A percentile compares a stretch with the other conserved stretches of the same genome.
Evolutionary conservation across 306 rosid species (phyloP).

Genomic region (Begonia masoniana): DNA sequence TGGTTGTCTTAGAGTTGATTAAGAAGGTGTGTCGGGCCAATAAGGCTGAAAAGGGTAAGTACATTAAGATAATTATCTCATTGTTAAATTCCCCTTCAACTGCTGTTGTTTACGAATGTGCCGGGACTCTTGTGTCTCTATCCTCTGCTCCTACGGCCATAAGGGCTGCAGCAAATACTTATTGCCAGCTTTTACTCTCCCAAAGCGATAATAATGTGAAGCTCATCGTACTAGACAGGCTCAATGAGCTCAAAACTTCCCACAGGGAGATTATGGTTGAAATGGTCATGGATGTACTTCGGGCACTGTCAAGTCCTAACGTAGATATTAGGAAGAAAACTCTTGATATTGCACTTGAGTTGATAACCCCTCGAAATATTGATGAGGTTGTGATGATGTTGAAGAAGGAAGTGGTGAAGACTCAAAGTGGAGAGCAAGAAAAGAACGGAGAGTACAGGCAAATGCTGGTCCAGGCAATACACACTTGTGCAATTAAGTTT

Average conservation of each 20-base stretch:
- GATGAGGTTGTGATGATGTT: slow-evolving; percentile 92
- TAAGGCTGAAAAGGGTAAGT: slow-evolving; percentile 74
- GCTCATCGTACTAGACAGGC: slow-evolving; percentile 74
- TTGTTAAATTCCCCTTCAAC: slow-evolving; percentile 58
- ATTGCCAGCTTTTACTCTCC: slow-evolving; percentile 64
- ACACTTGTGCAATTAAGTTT: slow-evolving; percentile 89
- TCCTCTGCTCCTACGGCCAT: slow-evolving; percentile 93
- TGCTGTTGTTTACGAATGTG: slow-evolving; percentile 88
- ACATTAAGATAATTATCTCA: slow-evolving; percentile 68
- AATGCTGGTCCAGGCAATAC: slow-evolving; percentile 90
- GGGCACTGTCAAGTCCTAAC: slow-evolving; percentile 79
- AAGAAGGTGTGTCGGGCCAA: slow-evolving; percentile 74
- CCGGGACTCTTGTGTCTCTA: slow-evolving; percentile 72
- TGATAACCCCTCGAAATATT: slow-evolving; percentile 67
- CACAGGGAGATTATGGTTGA: slow-evolving; percentile 89
- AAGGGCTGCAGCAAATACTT: slow-evolving; percentile 73
- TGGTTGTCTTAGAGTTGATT: slow-evolving; percentile 81
- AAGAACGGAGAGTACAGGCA: slow-evolving; percentile 95
- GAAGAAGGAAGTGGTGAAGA: slow-evolving; percentile 89
- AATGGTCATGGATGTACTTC: slow-evolving; percentile 84
- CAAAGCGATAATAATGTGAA: slow-evolving; percentile 97
- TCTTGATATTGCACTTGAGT: slow-evolving; percentile 71
- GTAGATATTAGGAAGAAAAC: slow-evolving; percentile 85
- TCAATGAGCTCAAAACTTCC: slow-evolving; percentile 59
- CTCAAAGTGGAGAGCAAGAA: slow-evolving; percentile 92